Evolutionary conservation across 1,284 basidiomycete genomes (phyloP).

Genomic region (Marasmius fiardii): DNA sequence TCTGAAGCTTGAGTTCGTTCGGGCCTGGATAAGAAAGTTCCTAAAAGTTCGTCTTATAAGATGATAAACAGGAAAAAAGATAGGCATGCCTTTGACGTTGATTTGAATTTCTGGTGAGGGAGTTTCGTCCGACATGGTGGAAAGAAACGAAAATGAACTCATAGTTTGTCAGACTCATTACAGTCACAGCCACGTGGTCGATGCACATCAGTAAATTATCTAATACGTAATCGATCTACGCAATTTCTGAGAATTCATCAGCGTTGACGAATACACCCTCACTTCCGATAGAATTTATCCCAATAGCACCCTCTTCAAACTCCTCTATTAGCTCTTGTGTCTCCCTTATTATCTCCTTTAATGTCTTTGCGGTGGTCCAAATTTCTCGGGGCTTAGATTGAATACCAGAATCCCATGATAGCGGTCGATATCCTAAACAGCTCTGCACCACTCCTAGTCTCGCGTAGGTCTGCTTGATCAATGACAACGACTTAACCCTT

Average conservation of each 20-base stretch:
- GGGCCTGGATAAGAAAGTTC: constrained; percentile 54
- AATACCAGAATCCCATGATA: constrained; percentile 21
- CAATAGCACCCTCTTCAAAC: constrained; percentile 37
- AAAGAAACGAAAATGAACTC: background rate
- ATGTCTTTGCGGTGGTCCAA: constrained; percentile 54
- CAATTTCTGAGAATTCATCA: background rate
- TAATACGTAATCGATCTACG: too few species aligned
- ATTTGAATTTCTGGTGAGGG: constrained; percentile 61
- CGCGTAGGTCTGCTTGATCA: constrained; percentile 53
- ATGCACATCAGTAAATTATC: too few species aligned
- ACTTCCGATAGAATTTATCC: constrained; percentile 25
- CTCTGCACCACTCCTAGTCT: constrained; percentile 60
- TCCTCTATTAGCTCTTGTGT: constrained; percentile 55
- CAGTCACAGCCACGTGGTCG: too few species aligned
- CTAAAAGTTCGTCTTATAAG: background rate
- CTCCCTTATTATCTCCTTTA: constrained; percentile 50
- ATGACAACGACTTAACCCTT: constrained; percentile 43
- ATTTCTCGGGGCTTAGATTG: constrained; percentile 33
- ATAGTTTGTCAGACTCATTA: background rate
- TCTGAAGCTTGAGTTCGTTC: constrained; percentile 86
- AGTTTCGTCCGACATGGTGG: constrained; percentile 48
- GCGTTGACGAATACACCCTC: constrained; percentile 25
- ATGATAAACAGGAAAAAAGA: background rate
- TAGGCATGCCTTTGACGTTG: constrained; percentile 65
- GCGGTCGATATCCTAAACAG: constrained; percentile 53